A percentile compares a stretch with the other conserved stretches of the same genome.
These are phyloP conservation scores for Grosmannia huntii DNA, from an alignment of 2,329 filamentous ascomycete species.

Conservation along the genomic window DNA sequence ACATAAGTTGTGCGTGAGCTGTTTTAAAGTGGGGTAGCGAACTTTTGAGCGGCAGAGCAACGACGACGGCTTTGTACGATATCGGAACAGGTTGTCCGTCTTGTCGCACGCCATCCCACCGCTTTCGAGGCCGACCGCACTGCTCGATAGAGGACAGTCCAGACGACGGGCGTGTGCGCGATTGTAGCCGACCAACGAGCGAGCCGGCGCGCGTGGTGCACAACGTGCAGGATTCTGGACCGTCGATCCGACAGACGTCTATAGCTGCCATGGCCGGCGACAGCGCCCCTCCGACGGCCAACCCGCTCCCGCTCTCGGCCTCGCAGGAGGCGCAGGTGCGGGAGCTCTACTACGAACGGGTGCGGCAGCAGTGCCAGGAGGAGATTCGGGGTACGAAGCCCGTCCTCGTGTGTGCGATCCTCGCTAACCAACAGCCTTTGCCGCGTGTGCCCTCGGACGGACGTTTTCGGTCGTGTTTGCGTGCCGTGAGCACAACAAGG, in stretches of 20 bases:
- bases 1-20: background rate
- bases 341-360: slow-evolving; percentile 68
- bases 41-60: background rate
- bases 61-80: background rate
- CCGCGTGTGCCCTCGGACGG: slow-evolving; percentile 72
- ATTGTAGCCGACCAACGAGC: background rate
- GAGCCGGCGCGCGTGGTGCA: too few relatives aligned
- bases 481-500: slow-evolving; percentile 64
- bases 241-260: too few relatives aligned
- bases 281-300: slow-evolving; percentile 45
- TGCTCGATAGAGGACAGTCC: background rate
- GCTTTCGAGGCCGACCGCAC: background rate
- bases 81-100: background rate
- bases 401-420: too few relatives aligned
- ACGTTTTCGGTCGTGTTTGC: slow-evolving; percentile 81
- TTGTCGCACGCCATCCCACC: background rate
- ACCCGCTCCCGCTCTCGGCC: slow-evolving; percentile 72
- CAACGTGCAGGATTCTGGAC: too few relatives aligned
- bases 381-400: slow-evolving; percentile 66
- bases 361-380: slow-evolving; percentile 59
- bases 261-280: slow-evolving; percentile 29
- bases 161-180: background rate
- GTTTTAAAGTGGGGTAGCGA: slow-evolving; percentile 1
- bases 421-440: slow-evolving; percentile 81
- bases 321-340: slow-evolving; percentile 72